phyloP scores from a whole-genome alignment of 345 rosid genomes.

The Durio zibethinus region DNA sequence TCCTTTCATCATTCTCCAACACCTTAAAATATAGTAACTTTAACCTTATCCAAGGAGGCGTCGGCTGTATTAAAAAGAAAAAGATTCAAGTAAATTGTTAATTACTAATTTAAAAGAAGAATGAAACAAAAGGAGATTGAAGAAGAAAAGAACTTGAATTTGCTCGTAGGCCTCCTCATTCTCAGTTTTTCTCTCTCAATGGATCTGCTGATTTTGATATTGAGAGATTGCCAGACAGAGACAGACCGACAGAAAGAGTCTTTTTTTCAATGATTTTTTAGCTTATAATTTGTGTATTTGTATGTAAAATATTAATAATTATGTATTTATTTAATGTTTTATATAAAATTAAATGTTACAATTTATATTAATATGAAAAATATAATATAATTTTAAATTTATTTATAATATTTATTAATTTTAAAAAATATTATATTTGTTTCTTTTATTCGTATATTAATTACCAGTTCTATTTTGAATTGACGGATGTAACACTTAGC shows the following conservation, averaged over 20 bases:
- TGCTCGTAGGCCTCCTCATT: not conserved
- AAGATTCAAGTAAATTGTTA: not conserved
- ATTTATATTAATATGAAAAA: too few relatives aligned
- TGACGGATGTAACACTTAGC: too few relatives aligned
- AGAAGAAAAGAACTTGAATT: not conserved
- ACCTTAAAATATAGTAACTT: not conserved
- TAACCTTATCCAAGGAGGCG: not conserved
- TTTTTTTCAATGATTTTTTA: not conserved
- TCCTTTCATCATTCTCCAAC: slow-evolving; percentile 41
- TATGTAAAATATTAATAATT: too few relatives aligned
- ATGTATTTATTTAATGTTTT: too few relatives aligned
- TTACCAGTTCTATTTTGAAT: too few relatives aligned
- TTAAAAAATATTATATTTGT: too few relatives aligned
- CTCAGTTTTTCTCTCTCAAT: not conserved
- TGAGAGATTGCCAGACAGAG: not conserved
- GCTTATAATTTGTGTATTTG: too few relatives aligned
- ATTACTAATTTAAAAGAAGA: not conserved
- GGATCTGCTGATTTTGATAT: slow-evolving; percentile 5
- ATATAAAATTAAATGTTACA: too few relatives aligned
- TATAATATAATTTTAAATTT: too few relatives aligned
- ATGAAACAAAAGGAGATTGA: not conserved
- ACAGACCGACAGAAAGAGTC: not conserved
- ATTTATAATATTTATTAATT: too few relatives aligned
- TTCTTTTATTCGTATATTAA: too few relatives aligned
- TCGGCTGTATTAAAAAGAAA: not conserved